Base-by-base conservation (phyloP, 441 rosid genomes). In the Brassica balearica region DNA sequence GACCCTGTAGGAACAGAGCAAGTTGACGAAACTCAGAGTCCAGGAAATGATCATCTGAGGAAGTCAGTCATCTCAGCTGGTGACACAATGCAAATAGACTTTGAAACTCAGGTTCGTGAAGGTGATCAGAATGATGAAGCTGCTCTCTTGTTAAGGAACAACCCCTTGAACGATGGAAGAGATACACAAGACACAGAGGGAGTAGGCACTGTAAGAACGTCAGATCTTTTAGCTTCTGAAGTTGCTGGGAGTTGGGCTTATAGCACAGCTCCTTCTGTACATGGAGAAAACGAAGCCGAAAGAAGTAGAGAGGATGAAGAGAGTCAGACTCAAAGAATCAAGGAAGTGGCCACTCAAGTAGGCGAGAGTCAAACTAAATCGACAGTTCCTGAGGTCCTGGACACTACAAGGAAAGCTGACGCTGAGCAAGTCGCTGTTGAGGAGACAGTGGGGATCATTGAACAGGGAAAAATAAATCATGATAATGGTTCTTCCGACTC, bases 211-310 rank as follows among this genome's bases (percentile, higher is more conserved):
- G 82, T 92, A 79, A 86, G 86, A 82, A 93, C 97, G 12, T 83
- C 88, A 0, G 99, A 96, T 73, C 98, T 96, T 75, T 71, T 92
- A 81, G 85, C 97, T 68, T 92, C 99, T 14, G 98, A 96, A 86
- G 93, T 84, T 84, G 89, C 81, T 56, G 97, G 98, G 73, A 93
- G 98, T 76, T 93, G 98, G 99, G 95, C 88, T 81, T 74, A 81
- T 81, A 87, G 97, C 83, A 90, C 97, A 34, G 93, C 88, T 81
- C 97, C 97, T 68, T 96, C 96, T 46, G 89, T 87, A 34, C 88
- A 87, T 15, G 97, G 91, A 68, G 94, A 92, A 66, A 87, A 92
- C 74, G 98, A 85, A 74, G 87, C 88, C 43, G 92, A 85, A 53
- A 75, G 79, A 79, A 80, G 71, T 75, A 79, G 88, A 76, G 87